phyloP scores from a whole-genome alignment of 2,329 filamentous ascomycete genomes.

The Dactylellina drechsleri region DNA sequence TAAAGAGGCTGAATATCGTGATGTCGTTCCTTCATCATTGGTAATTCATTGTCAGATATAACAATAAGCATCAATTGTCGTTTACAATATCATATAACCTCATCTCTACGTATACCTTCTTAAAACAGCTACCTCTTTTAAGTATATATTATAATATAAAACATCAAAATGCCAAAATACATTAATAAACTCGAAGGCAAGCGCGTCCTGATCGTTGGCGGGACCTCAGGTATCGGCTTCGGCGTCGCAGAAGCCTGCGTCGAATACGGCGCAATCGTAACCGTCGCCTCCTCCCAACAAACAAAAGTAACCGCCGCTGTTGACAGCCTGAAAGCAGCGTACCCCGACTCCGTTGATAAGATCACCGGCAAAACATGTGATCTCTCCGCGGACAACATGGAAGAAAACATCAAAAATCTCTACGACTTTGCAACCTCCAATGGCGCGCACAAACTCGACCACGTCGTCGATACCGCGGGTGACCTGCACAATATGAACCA shows the following conservation, averaged over 20 bases:
- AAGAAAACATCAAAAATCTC: slow-evolving; percentile 65
- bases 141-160: background rate
- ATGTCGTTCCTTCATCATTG: no score
- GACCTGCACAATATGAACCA: slow-evolving; percentile 62
- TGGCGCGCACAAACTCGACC: slow-evolving; percentile 64
- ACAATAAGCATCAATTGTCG: no score
- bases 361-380: slow-evolving; percentile 65
- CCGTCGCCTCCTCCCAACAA: slow-evolving; percentile 70
- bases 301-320: slow-evolving; percentile 66
- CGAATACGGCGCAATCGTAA: slow-evolving; percentile 68
- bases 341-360: slow-evolving; percentile 62
- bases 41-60: no score
- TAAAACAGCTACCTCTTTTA: background rate
- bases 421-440: slow-evolving; percentile 61
- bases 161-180: slow-evolving; percentile 30
- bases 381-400: slow-evolving; percentile 65
- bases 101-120: no score
- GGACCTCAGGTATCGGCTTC: slow-evolving; percentile 72
- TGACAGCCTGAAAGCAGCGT: slow-evolving; percentile 62
- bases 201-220: slow-evolving; percentile 71
- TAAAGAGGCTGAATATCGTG: no score
- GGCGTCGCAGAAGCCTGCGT: slow-evolving; percentile 70
- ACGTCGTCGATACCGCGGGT: slow-evolving; percentile 70
- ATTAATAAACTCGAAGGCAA: slow-evolving; percentile 62
- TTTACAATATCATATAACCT: no score